Conservation (phyloP, 352 stramenopile species). For the Phytophthora pini region DNA sequence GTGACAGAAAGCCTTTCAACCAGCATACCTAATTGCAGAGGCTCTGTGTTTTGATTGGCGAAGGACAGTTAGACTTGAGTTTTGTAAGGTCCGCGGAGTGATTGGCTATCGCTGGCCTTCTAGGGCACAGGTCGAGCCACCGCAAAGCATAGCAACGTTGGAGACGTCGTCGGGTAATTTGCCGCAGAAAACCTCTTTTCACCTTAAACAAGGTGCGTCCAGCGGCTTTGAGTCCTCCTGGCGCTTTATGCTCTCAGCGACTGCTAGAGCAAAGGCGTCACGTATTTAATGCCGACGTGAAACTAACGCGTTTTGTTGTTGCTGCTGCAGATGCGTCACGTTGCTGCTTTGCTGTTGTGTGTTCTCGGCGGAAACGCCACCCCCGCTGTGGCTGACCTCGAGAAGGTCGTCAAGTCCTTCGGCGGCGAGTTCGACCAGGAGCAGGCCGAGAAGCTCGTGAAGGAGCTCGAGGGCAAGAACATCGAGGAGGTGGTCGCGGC, state of each 20-base stretch:
- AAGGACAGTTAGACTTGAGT: constrained; percentile 29
- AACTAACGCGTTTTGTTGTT: constrained; percentile 9
- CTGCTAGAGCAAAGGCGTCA: not conserved
- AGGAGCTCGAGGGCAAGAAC: constrained; percentile 91
- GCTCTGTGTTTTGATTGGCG: constrained; percentile 43
- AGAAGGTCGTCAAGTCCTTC: constrained; percentile 87
- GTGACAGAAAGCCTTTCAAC: constrained; percentile 25
- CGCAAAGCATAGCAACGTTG: constrained; percentile 35
- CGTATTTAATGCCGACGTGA: not conserved
- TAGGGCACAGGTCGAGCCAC: constrained; percentile 8
- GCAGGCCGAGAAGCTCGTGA: constrained; percentile 82
- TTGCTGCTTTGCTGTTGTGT: constrained; percentile 92
- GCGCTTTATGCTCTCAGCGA: not conserved
- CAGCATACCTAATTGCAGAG: constrained; percentile 17
- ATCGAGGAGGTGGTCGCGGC: constrained; percentile 87
- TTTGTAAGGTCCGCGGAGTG: constrained; percentile 74
- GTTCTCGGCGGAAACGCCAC: constrained; percentile 86
- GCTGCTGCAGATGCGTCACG: constrained; percentile 87
- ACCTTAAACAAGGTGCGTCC: constrained; percentile 91
- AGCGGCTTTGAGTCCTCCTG: not conserved
- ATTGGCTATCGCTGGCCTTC: constrained; percentile 84
- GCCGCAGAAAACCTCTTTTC: constrained; percentile 68
- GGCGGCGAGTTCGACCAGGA: constrained; percentile 81
- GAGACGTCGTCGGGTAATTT: constrained; percentile 82
- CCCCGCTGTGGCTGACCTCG: constrained; percentile 78